Conservation (phyloP, 2,329 filamentous ascomycete genomes). For the Furcasterigmium furcatum region DNA sequence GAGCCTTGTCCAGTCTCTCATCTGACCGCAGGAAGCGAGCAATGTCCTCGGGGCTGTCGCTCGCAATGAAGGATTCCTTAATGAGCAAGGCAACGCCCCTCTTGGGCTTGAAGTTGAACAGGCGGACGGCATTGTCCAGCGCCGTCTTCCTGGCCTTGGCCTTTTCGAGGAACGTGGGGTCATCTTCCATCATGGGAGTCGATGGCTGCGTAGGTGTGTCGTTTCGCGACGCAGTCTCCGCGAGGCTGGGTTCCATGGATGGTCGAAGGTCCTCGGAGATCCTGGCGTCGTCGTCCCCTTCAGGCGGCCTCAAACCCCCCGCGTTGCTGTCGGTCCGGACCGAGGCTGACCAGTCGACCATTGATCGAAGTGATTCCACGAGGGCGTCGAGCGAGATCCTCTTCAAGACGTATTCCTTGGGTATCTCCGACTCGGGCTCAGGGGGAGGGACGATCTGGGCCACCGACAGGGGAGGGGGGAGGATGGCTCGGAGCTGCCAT, state of each 20-base stretch:
- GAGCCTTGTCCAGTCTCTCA: slow-evolving; percentile 83
- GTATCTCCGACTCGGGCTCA: slow-evolving; percentile 67
- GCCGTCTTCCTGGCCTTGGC: slow-evolving; percentile 94
- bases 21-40: slow-evolving; percentile 78
- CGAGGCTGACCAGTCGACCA: slow-evolving; percentile 84
- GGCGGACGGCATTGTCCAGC: slow-evolving; percentile 79
- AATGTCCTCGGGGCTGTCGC: slow-evolving; percentile 75
- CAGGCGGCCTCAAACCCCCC: slow-evolving; percentile 10
- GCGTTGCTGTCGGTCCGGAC: slow-evolving; percentile 58
- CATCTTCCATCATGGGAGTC: slow-evolving; percentile 76
- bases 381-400: slow-evolving; percentile 84
- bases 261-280: slow-evolving; percentile 40
- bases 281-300: slow-evolving; percentile 29
- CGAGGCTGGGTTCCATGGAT: slow-evolving; percentile 67
- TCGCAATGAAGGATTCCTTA: slow-evolving; percentile 82
- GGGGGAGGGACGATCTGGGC: slow-evolving; percentile 63
- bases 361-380: slow-evolving; percentile 81
- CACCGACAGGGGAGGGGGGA: slow-evolving; percentile 84
- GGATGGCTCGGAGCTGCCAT: slow-evolving; percentile 81
- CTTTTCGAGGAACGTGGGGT: slow-evolving; percentile 90
- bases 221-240: slow-evolving; percentile 58
- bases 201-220: slow-evolving; percentile 58
- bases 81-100: slow-evolving; percentile 82
- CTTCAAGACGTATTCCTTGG: slow-evolving; percentile 89
- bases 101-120: slow-evolving; percentile 98